Evolutionary conservation across 2,329 filamentous ascomycete species (phyloP).

Genomic region (Sporothrix globosa): DNA sequence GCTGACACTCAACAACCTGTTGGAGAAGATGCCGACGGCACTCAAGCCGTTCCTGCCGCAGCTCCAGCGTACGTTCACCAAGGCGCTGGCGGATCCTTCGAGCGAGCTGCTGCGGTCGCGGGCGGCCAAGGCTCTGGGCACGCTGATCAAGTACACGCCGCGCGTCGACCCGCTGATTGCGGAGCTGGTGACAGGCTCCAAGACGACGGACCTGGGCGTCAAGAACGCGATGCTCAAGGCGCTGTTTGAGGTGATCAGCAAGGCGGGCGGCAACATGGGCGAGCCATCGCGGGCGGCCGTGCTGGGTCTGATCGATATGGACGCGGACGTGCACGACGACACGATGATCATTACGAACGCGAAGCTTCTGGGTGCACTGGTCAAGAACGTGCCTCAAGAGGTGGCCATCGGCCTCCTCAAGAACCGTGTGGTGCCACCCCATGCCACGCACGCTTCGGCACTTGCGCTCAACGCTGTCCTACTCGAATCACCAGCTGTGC

Average conservation of each 20-base stretch:
- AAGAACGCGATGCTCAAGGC: conserved; percentile 96
- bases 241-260: conserved; percentile 92
- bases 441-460: conserved; percentile 77
- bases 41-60: conserved; percentile 97
- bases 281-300: conserved; percentile 86
- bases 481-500: conserved; percentile 71
- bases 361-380: conserved; percentile 82
- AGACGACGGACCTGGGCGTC: conserved; percentile 83
- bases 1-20: conserved; percentile 87
- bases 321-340: conserved; percentile 73
- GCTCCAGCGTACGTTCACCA: conserved; percentile 93
- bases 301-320: conserved; percentile 82
- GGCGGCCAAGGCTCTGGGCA: conserved; percentile 91
- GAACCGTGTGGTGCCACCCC: conserved; percentile 75
- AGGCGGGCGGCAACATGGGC: conserved; percentile 92
- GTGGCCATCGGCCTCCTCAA: conserved; percentile 63
- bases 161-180: conserved; percentile 91
- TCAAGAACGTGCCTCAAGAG: conserved; percentile 80
- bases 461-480: conserved; percentile 88
- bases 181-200: conserved; percentile 93
- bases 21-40: conserved; percentile 95
- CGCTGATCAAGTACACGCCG: conserved; percentile 91
- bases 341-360: conserved; percentile 88
- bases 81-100: conserved; percentile 88
- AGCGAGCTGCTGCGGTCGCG: conserved; percentile 85